Evolutionary conservation across 225 moss, liverwort and hornwort genomes (phyloP), one percentile per base, ranked within the genome.

Genomic region (Sphagnum tenellum): DNA sequence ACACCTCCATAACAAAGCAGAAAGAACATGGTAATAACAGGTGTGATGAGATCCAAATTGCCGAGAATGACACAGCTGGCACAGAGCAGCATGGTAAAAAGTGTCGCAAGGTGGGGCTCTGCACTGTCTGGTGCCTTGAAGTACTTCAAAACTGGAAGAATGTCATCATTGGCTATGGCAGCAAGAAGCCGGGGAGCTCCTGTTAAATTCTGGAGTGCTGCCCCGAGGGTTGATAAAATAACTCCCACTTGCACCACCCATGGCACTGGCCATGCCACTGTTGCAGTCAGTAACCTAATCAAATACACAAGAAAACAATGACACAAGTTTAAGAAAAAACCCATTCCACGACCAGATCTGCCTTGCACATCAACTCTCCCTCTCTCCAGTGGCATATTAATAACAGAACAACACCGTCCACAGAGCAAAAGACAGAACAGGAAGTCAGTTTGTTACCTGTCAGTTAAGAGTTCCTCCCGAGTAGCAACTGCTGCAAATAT

Each of bases 221-320:
- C 98, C 59, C 98, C 98, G 60, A 98, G 87, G 11, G 98, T 98
- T 50, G 98, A 98, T 69, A 98, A 71, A 59, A 98, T 98, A 60
- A 98, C 93, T 73, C 98, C 98, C 63, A 98, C 88, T 81, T 98
- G 98, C 71, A 98, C 98, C 71, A 88, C 83, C 78, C 88, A 93
- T 57, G 98, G 83, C 70, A 87, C 81, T 45, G 98, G 98, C 98
- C 98, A 98, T 58, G 98, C 98, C 70, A 98, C 65, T 56, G 92
- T 93, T 64, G 98, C 98, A 58, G 98, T 98, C 57, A 98, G 89
- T 81, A 98, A 69, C 80, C 94, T 95, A 86, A 70, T 76, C 69
- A 77, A 67, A 76, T 45, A 44, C 49, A 61, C 55, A 60, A 60
- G 45, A 60, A 46, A 61, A 29, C 29, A 29, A 29, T 29, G 29